These are phyloP conservation scores for Populus euphratica DNA, from an alignment of 345 rosid genomes.

Conservation along the genomic window DNA sequence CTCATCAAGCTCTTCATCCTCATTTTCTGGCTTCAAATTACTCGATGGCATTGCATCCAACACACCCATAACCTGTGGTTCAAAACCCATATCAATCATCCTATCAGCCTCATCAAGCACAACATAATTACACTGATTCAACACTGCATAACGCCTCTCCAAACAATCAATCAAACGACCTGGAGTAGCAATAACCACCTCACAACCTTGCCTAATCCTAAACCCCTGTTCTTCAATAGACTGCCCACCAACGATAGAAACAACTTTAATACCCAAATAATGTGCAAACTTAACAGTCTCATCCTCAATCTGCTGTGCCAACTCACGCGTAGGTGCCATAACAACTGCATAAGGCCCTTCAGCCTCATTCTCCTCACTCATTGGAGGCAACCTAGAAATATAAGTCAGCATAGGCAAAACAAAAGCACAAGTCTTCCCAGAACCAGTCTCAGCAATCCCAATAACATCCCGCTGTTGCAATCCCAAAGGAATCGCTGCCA, in stretches of 20 bases:
- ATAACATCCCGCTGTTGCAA: constrained; percentile 91
- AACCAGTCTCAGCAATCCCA: constrained; percentile 95
- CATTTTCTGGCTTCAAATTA: constrained; percentile 89
- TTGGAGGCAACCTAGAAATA: constrained; percentile 74
- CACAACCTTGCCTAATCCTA: constrained; percentile 90
- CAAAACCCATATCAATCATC: constrained; percentile 97
- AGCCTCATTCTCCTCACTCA: constrained; percentile 77
- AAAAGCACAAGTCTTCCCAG: constrained; percentile 95
- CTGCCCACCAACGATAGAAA: constrained; percentile 93
- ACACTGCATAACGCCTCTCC: constrained; percentile 84
- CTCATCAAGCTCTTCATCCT: constrained; percentile 92
- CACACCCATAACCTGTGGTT: constrained; percentile 86
- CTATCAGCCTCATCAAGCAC: constrained; percentile 99
- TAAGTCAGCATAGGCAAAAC: constrained; percentile 94
- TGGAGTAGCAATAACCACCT: constrained; percentile 89
- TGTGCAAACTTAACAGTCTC: constrained; percentile 89
- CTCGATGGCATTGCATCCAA: constrained; percentile 95
- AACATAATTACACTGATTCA: constrained; percentile 90
- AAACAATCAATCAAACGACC: constrained; percentile 88
- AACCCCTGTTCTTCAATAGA: constrained; percentile 90
- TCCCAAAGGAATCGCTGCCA: constrained; percentile 91
- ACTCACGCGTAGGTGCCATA: constrained; percentile 89
- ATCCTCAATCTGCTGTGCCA: constrained; percentile 93
- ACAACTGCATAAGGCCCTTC: constrained; percentile 97
- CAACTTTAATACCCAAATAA: constrained; percentile 79